phyloP scores from a whole-genome alignment of 2,329 filamentous ascomycete species.

The Ophiostoma sp. region DNA sequence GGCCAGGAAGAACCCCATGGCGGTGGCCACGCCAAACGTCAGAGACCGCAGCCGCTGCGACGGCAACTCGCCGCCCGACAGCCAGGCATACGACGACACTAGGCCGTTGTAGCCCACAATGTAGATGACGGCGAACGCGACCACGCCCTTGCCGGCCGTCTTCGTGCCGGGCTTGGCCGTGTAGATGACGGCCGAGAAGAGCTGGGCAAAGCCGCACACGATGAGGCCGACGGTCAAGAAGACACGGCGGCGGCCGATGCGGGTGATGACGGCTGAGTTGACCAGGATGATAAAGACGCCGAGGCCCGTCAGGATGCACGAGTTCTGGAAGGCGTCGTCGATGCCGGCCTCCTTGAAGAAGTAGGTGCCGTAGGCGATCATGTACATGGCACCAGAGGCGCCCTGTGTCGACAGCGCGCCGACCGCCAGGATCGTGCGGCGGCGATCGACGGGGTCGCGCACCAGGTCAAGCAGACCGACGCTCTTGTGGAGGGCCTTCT shows the following conservation, averaged over 20 bases:
- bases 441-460: slow-evolving; percentile 47
- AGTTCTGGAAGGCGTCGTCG: slow-evolving; percentile 51
- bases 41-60: slow-evolving; percentile 52
- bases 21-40: slow-evolving; percentile 52
- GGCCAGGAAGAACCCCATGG: slow-evolving; percentile 50
- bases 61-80: slow-evolving; percentile 52
- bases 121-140: slow-evolving; percentile 50
- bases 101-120: slow-evolving; percentile 50
- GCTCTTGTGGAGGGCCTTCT: slow-evolving; percentile 33
- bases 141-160: slow-evolving; percentile 43
- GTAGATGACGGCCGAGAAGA: slow-evolving; percentile 51
- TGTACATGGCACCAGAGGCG: slow-evolving; percentile 51
- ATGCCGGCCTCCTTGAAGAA: slow-evolving; percentile 57
- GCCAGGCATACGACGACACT: slow-evolving; percentile 53
- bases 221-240: slow-evolving; percentile 49
- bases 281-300: slow-evolving; percentile 51
- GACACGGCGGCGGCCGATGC: slow-evolving; percentile 48
- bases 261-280: slow-evolving; percentile 50
- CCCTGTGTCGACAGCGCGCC: slow-evolving; percentile 47
- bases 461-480: slow-evolving; percentile 44
- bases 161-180: slow-evolving; percentile 38
- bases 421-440: slow-evolving; percentile 46
- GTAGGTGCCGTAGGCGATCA: slow-evolving; percentile 54
- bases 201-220: slow-evolving; percentile 49
- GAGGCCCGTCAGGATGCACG: slow-evolving; percentile 50